Base-by-base conservation (phyloP, 2,329 filamentous ascomycete species). In the Phaeosphaeriaceae sp. region DNA sequence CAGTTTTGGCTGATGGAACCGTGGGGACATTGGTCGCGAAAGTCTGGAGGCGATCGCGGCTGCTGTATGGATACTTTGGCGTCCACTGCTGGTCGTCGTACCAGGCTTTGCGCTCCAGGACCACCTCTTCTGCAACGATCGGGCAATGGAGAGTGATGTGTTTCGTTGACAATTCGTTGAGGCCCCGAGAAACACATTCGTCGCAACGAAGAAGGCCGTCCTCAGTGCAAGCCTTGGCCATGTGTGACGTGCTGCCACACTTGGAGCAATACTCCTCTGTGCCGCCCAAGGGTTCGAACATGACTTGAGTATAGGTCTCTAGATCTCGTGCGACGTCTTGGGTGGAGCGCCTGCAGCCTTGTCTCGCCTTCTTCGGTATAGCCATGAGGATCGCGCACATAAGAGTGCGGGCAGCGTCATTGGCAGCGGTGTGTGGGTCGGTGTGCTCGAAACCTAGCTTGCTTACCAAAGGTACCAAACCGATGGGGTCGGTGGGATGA, bases 301-400 rank as follows among this genome's bases (percentile, higher is more conserved):
- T 60, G 1, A 15, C n/a, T 20, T 57, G 54, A 19, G 54, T 62
- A 24, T 58, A 48, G 24, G 19, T 7, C 49, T 66, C 63, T 5
- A 62, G 24, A 17, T 25, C 49, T 4, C 17, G 36, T 1, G 59
- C 57, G 5, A 66, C 57, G 21, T 62, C 11, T 6, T 46, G n/a
- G 51, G 61, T 51, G 0, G 19, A 45, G 31, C 51, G 53, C 1
- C 24, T 19, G 4, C 31, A 9, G 3, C 40, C 7, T 2, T 22
- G 13, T n/a, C 51, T 49, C 0, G 42, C 31, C 1, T 57, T 17
- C 0, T 31, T 27, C 0, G 52, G 51, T 3, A 69, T 48, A 1
- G 62, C 53, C 31, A 72, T 51, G 15, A 66, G 58, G 6, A 73
- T 54, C 0, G 63, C 72, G 3, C 47, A 59, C 20, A 74, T 73